A percentile compares a stretch with the other conserved stretches of the same genome.
phyloP scores from a whole-genome alignment of 1,284 basidiomycete genomes.

The Tilletia caries region DNA sequence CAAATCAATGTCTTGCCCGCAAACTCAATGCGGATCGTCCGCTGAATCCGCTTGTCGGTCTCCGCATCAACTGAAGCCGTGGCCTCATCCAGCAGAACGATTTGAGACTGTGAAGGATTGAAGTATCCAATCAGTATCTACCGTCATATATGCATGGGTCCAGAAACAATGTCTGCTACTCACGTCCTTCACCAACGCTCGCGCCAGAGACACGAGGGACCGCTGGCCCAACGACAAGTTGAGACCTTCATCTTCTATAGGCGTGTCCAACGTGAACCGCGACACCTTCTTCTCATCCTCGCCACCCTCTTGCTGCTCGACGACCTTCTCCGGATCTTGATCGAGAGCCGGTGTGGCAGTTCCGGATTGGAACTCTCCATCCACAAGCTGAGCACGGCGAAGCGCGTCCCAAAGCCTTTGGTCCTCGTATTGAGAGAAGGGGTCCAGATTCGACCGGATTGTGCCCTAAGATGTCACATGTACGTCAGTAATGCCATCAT shows the following conservation, averaged over 20 bases:
- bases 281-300: slow-evolving; percentile 31
- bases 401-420: slow-evolving; percentile 51
- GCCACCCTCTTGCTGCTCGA: slow-evolving; percentile 21
- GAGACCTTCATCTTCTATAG: slow-evolving; percentile 50
- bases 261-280: slow-evolving; percentile 48
- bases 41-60: slow-evolving; percentile 78
- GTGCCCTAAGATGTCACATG: slow-evolving; percentile 41
- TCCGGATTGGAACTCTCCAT: slow-evolving; percentile 20
- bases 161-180: background rate
- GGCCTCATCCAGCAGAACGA: slow-evolving; percentile 62
- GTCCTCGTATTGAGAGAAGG: slow-evolving; percentile 53
- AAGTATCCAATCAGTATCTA: too few relatives aligned
- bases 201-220: slow-evolving; percentile 52
- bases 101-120: slow-evolving; percentile 25
- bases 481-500: slow-evolving; percentile 17
- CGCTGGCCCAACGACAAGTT: slow-evolving; percentile 54
- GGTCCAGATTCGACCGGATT: slow-evolving; percentile 55
- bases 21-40: slow-evolving; percentile 80
- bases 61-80: slow-evolving; percentile 74
- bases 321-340: slow-evolving; percentile 19
- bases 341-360: background rate
- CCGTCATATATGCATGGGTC: too few relatives aligned
- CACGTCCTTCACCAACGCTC: slow-evolving; percentile 50
- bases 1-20: slow-evolving; percentile 72
- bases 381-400: slow-evolving; percentile 50